Base-by-base conservation (phyloP, 2,329 filamentous ascomycete genomes). In the Paraphoma chrysanthemicola region DNA sequence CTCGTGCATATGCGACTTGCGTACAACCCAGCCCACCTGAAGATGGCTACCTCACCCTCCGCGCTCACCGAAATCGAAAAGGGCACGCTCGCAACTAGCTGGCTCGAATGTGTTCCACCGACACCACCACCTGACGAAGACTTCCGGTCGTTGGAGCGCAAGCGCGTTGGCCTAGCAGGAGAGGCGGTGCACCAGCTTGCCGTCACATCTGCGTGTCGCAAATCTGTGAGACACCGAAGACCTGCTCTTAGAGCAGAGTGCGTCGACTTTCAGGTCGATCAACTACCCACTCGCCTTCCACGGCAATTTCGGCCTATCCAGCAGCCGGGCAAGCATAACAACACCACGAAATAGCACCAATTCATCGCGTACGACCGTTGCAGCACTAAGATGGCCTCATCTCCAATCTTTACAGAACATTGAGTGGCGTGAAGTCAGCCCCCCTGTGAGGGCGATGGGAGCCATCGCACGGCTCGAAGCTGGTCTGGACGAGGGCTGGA, bases 381-480 rank as follows among this genome's bases (percentile, higher is more conserved):
- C 56, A n/a, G 33, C 54, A 17, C 42, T 57, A 8, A 54, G 46
- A 51, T 53, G n/a, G 51, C 38, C 48, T 58, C 47, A 14, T 51
- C 51, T 58, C 56, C 44, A n/a, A 55, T 55, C 28, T 45, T 23
- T 17, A 55, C 33, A 28, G 47, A 55, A 51, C 53, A 6, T 18
- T 52, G 17, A 45, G 49, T 23, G 52, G 52, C n/a, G 29, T 44
- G 18, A 31, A 56, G 33, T 43, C 43, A 2, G 44, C 56, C 56
- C 53, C 49, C 53, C 53, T 53, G 48, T 48, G 53, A 43, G 49
- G 31, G 48, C 53, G 14, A 59, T 59, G 44, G 56, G 52, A 18
- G 48, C 56, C 23, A 44, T 59, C 38, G 56, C 52, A 31, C 53
- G 53, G 47, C 56, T 59, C 18, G 43, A 58, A 48, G 42, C 50